These are phyloP conservation scores for Geosmithia morbida DNA, from an alignment of 2,329 filamentous ascomycete genomes.

Conservation along the genomic window DNA sequence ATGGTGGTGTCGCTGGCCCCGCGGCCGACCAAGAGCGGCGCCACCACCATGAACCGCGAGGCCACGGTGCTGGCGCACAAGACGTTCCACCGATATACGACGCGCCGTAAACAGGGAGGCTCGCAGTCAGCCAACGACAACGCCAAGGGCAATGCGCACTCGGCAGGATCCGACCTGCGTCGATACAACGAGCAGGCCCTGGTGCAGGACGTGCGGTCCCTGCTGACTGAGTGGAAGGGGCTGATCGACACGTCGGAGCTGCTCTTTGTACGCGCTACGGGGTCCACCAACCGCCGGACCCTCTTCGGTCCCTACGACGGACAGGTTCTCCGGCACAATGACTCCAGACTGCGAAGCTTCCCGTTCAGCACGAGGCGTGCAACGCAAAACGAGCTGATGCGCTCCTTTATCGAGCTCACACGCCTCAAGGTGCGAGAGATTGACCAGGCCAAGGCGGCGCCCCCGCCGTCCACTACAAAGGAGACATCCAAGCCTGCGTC, in stretches of 20 bases:
- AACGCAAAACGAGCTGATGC: constrained; percentile 89
- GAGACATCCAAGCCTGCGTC: constrained; percentile 4
- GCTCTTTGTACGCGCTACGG: constrained; percentile 80
- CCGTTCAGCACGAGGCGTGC: constrained; percentile 87
- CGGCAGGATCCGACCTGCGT: constrained; percentile 77
- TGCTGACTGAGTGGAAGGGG: constrained; percentile 72
- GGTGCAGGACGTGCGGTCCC: constrained; percentile 69
- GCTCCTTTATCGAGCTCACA: constrained; percentile 86
- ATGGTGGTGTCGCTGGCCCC: constrained; percentile 89
- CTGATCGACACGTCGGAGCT: constrained; percentile 76
- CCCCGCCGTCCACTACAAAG: constrained; percentile 15
- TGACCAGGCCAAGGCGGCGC: constrained; percentile 42
- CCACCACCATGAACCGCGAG: constrained; percentile 65
- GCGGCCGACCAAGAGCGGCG: constrained; percentile 53
- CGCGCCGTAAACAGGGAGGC: constrained; percentile 88
- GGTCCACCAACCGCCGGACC: constrained; percentile 71
- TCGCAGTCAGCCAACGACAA: constrained; percentile 89
- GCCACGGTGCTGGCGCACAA: constrained; percentile 88
- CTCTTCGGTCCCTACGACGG: constrained; percentile 86
- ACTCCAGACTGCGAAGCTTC: constrained; percentile 70
- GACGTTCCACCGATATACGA: constrained; percentile 96
- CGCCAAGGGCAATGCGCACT: constrained; percentile 87
- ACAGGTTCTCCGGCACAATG: constrained; percentile 67
- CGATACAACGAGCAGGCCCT: constrained; percentile 90
- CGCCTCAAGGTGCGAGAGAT: constrained; percentile 74